Evolutionary conservation across 345 rosid species (phyloP), one percentile per base, ranked within the genome.

Genomic region (Salix exigua): DNA sequence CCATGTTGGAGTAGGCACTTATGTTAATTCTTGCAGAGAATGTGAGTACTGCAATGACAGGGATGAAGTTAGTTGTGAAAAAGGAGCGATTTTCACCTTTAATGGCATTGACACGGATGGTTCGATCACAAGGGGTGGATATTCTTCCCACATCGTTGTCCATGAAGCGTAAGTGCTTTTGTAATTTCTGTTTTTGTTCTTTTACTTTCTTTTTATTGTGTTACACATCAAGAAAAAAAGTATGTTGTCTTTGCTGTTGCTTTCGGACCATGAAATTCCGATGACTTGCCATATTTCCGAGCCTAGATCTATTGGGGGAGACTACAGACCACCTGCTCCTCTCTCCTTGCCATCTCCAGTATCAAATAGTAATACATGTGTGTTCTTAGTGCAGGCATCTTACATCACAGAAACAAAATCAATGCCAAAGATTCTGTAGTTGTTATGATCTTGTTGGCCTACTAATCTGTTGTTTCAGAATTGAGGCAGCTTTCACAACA

Each of bases 1-100:
- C 75, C 93, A 78, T 76, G 92, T 90, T 71, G 98, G 99, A 33
- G 97, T 96, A 69, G 99, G 99, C 58, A 92, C 98, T 44, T 93
- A 81, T 82, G 95, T 96, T 70, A 88, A 88, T 82, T 91, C 97
- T 0, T 96, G 98, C 77, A 86, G 92, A 79, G 83, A 89, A 44
- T 96, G 99, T 66, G 94, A 91, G 2, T 83, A 81, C 21, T 96
- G 99, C 48, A 79, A 92, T 7, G 81, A 88, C 16, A 77, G 83
- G 31, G 71, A 78, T 50, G 98, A 96, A 86, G 82, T 80, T 61
- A 46, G 51, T 48, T 96, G 99, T 51, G 86, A 68, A 8, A 92
- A 89, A 81, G 89, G 89, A 2, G 19, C 71, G 44, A 89, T 89
- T 77, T 31, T 19, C 11, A 95, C 98, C 71, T 91, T 92, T 79